Evolutionary conservation across 768 basidiomycete species (phyloP).

Genomic region (Mycena alexandri): DNA sequence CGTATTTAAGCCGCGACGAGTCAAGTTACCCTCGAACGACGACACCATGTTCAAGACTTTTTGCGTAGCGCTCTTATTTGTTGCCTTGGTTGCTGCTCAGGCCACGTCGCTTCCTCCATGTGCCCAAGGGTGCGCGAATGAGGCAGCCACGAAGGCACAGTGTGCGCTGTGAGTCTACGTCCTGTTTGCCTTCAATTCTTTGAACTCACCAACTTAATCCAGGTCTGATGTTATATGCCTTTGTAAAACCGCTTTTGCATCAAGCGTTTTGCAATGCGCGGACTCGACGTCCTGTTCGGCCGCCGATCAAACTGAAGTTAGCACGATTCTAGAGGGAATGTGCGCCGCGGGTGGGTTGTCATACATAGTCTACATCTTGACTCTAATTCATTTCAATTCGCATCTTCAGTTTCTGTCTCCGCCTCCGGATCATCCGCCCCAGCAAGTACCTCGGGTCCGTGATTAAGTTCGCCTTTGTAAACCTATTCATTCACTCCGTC

Average conservation of each 20-base stretch:
- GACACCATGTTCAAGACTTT: not conserved
- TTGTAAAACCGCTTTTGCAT: conserved; percentile 30
- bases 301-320: conserved; percentile 13
- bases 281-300: conserved; percentile 22
- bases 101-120: conserved; percentile 23
- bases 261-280: conserved; percentile 28
- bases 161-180: conserved; percentile 24
- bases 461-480: too few species aligned
- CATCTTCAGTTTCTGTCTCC: not conserved
- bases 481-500: too few species aligned
- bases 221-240: conserved; percentile 29
- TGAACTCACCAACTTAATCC: too few species aligned
- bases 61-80: not conserved
- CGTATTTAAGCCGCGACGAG: not conserved
- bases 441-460: too few species aligned
- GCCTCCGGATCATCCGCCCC: not conserved
- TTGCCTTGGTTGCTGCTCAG: conserved; percentile 10
- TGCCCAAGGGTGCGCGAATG: conserved; percentile 24
- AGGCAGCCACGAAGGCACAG: conserved; percentile 6
- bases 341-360: conserved; percentile 2
- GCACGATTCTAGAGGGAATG: conserved; percentile 21
- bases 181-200: not conserved
- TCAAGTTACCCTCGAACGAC: not conserved
- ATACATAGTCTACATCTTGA: too few species aligned
- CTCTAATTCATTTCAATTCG: too few species aligned